These are phyloP conservation scores for Cladosporium phlei DNA, from an alignment of 2,329 filamentous ascomycete species.

Conservation along the genomic window DNA sequence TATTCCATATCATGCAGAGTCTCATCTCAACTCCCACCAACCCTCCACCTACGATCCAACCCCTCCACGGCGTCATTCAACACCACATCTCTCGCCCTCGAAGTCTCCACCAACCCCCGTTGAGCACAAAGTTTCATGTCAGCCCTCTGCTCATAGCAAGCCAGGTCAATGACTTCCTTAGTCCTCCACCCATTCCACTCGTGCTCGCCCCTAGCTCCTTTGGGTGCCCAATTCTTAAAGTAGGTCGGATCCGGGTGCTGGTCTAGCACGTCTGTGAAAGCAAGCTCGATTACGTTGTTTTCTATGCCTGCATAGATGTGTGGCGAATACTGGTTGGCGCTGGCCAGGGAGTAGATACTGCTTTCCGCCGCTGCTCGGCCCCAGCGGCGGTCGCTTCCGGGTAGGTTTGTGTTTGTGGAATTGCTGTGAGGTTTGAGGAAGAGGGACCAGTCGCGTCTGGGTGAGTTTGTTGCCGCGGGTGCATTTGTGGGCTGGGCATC, in stretches of 20 bases:
- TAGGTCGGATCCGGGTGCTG: constrained; percentile 39
- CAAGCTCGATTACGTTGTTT: constrained; percentile 40
- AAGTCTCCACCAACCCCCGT: constrained; percentile 1
- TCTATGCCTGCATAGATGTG: constrained; percentile 47
- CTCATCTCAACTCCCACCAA: constrained; percentile 12
- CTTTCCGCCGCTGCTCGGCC: constrained; percentile 19
- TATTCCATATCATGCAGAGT: no score
- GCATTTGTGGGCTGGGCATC: constrained; percentile 16
- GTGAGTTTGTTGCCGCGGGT: background rate
- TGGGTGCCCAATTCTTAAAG: constrained; percentile 18
- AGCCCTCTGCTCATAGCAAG: constrained; percentile 5
- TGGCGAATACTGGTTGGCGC: constrained; percentile 41
- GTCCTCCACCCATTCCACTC: constrained; percentile 13
- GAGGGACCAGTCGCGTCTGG: constrained; percentile 38
- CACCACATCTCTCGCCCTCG: background rate
- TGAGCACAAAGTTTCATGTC: constrained; percentile 7
- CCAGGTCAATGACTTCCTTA: constrained; percentile 11
- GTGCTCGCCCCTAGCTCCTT: background rate
- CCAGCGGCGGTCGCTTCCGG: constrained; percentile 5
- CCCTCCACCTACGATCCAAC: constrained; percentile 6
- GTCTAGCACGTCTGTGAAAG: constrained; percentile 41
- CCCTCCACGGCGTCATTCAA: background rate
- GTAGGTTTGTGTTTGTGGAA: constrained; percentile 8
- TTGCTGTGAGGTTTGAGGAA: constrained; percentile 38
- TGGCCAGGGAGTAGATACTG: constrained; percentile 43